Evolutionary conservation across 495 filamentous ascomycete species (phyloP), one percentile per base, ranked within the genome.

Genomic region (Penicillium canariense): DNA sequence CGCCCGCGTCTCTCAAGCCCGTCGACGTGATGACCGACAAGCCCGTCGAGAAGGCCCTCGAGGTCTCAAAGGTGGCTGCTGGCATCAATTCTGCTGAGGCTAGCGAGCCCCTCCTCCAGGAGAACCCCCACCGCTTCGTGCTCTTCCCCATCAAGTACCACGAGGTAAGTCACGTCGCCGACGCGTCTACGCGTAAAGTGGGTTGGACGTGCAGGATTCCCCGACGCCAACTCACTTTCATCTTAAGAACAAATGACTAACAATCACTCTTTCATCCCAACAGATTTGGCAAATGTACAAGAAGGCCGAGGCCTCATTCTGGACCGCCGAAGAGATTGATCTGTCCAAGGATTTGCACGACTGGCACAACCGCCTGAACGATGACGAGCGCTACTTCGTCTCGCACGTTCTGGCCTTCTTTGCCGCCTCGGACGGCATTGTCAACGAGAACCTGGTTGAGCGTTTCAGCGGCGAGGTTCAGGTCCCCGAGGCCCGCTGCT

Each of bases 221-320:
- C 20, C 26, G 8, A 40, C 42, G 30, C 50, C 12, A 48, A 18
- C 8, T 20, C 20, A 65, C 47, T 35, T n/a, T 17, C 2, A 23
- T 25, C 11, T 15, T 8, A 42, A 59, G 73, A 68, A 54, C 36
- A 52, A 12, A 50, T 52, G n/a, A 53, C 62, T 66, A 46, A 65
- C 15, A 27, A 25, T 36, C 11, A 28, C 4, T 47, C 53, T 49
- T 42, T 31, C 25, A 15, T 23, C 22, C 18, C 50, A 26, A 68
- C 63, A 93, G 94, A 93, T 98, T 77, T 98, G 94, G 94, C 95
- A 97, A 75, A 97, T 98, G 93, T 98, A 98, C 84, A 98, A 98
- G 87, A 97, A 98, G 79, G 95, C 95, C 62, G 93, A 97, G 74
- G 94, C 94, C 22, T 97, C 95, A 32, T 98, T 98, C 84, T 98